Evolutionary conservation across 805 yeast genomes (phyloP).

Genomic region (Yarrowia sp.): DNA sequence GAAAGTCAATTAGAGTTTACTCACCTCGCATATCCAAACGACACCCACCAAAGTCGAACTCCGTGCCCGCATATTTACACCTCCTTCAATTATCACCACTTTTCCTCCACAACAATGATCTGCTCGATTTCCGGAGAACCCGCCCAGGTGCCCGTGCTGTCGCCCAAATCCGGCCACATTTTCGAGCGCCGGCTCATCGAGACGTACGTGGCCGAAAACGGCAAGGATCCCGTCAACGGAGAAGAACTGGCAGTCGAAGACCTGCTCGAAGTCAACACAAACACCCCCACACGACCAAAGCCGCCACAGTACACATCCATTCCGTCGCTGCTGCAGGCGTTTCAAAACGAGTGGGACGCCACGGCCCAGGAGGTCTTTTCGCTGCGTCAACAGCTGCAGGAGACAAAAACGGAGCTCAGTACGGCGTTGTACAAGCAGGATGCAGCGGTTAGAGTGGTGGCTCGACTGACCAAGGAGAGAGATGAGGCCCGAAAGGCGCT

Average conservation of each 20-base stretch:
- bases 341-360: constrained; percentile 91
- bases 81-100: constrained; percentile 5
- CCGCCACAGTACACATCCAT: constrained; percentile 56
- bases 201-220: constrained; percentile 59
- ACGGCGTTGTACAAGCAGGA: constrained; percentile 79
- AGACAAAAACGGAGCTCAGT: constrained; percentile 68
- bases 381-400: constrained; percentile 65
- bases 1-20: neutral
- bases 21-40: too few relatives aligned
- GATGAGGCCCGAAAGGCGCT: constrained; percentile 70
- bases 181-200: constrained; percentile 63
- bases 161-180: constrained; percentile 59
- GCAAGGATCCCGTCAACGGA: constrained; percentile 72
- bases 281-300: constrained; percentile 35
- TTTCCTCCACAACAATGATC: constrained; percentile 27
- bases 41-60: neutral
- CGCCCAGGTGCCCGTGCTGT: constrained; percentile 69
- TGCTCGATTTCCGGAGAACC: constrained; percentile 62
- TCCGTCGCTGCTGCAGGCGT: constrained; percentile 68
- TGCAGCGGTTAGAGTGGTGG: constrained; percentile 85
- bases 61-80: too few relatives aligned
- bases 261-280: constrained; percentile 45
- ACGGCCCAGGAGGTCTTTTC: constrained; percentile 75
- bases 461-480: constrained; percentile 66
- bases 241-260: constrained; percentile 59